Base-by-base conservation (phyloP, 768 basidiomycete genomes). In the Polyporus arcularius region DNA sequence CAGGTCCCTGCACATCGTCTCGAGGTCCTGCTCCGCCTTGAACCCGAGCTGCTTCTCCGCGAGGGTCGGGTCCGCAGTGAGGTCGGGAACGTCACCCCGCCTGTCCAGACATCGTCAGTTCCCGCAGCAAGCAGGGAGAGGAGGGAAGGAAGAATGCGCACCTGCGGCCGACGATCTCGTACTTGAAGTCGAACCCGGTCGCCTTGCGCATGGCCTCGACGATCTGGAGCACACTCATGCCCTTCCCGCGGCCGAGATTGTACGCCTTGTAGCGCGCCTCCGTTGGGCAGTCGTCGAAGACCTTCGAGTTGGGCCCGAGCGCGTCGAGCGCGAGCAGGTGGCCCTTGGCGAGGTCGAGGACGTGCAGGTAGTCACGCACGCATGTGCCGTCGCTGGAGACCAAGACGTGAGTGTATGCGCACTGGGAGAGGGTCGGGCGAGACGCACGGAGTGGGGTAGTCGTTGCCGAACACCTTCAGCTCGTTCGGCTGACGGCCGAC, bases 11-110 rank as follows among this genome's bases (percentile, higher is more conserved):
- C 97, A 98, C 94, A 98, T 98, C 57, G 88, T 87, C 63, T 94
- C 89, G 47, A 99, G 81, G 67, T 87, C 81, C 69, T 86, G 82
- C 30, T 82, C 79, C 12, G 96, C 96, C 62, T 85, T 84, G 83
- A 98, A 99, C 6, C 93, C 93, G 32, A 99, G 88, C 73, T 98
- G 96, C 71, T 85, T 85, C 78, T 96, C 86, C 0, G 97, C 97
- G 21, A 98, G 82, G 7, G 87, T 66, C 0, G 97, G 96, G 73
- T 99, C 90, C 3, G 96, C 97, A 8, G 94, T 97, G 50, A 99
- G 82, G 71, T 98, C 94, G 1, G 97, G 96, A 0, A 98, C 97
- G 71, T 99, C 97, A 3, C 96, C 96, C 43, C 85, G 84, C 64
- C 94, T 94, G 73, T n/a, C 53, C 14, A 18, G n/a, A 46, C 12